These are phyloP conservation scores for Annona squamosa DNA, from an alignment of 164 flowering plant species.

Conservation along the genomic window DNA sequence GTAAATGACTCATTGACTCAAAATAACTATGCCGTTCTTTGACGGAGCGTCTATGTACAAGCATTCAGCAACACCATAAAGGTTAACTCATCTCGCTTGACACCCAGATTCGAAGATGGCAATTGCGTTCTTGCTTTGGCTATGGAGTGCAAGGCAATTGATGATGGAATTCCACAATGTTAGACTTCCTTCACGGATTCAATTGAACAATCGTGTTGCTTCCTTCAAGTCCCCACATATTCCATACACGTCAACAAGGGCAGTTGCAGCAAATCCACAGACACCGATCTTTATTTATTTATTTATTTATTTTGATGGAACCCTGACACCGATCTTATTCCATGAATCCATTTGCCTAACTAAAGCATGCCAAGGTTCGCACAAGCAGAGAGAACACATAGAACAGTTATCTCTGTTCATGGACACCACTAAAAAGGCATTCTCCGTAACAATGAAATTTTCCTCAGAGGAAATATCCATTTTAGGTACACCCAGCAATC, in stretches of 20 bases:
- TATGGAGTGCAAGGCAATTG: slow-evolving; percentile 56
- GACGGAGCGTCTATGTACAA: slow-evolving; percentile 57
- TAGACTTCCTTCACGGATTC: slow-evolving; percentile 24
- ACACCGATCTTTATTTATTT: slow-evolving; percentile 9
- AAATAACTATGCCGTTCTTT: slow-evolving; percentile 41
- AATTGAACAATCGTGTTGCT: slow-evolving; percentile 40
- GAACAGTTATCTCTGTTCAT: slow-evolving; percentile 26
- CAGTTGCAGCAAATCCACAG: slow-evolving; percentile 36
- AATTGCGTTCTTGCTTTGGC: slow-evolving; percentile 38
- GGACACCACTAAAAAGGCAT: slow-evolving; percentile 21
- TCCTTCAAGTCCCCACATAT: slow-evolving; percentile 55
- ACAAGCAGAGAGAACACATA: slow-evolving; percentile 51
- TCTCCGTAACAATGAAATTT: slow-evolving; percentile 33
- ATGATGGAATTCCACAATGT: slow-evolving; percentile 62
- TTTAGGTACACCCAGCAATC: slow-evolving; percentile 55
- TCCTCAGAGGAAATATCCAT: slow-evolving; percentile 48
- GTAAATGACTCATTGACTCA: slow-evolving; percentile 30
- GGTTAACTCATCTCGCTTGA: slow-evolving; percentile 45
- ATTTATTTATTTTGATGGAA: too few relatives aligned
- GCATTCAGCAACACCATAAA: slow-evolving; percentile 59
- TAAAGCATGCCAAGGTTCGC: slow-evolving; percentile 54
- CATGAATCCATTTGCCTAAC: slow-evolving; percentile 50
- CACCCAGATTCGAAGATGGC: slow-evolving; percentile 26
- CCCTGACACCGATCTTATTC: background rate
- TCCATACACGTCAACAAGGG: slow-evolving; percentile 62